Conservation (phyloP, 305 asterid species). For the Andrographis paniculata region DNA sequence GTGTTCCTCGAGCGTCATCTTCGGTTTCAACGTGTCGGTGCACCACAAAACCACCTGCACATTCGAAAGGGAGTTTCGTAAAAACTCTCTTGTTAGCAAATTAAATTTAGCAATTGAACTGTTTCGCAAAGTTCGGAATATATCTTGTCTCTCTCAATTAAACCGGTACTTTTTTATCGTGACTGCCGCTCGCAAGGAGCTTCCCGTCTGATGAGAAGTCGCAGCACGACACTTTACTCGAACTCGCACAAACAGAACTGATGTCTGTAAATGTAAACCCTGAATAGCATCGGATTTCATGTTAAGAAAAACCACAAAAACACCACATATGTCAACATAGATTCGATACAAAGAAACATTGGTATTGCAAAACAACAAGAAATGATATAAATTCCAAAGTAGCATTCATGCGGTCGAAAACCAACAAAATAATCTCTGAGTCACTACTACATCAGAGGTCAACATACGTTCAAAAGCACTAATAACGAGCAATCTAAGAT, state of each 20-base stretch:
- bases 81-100: neutral
- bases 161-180: constrained; percentile 49
- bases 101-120: neutral
- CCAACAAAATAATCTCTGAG: too few relatives aligned
- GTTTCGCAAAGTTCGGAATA: too few relatives aligned
- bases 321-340: too few relatives aligned
- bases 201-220: constrained; percentile 99
- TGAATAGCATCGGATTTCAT: neutral
- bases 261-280: constrained; percentile 8
- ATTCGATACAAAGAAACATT: too few relatives aligned
- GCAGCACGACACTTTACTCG: constrained; percentile 85
- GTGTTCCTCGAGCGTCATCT: constrained; percentile 82
- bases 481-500: neutral
- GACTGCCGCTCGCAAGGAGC: constrained; percentile 96
- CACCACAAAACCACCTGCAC: constrained; percentile 92
- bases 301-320: too few relatives aligned
- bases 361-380: too few relatives aligned
- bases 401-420: too few relatives aligned
- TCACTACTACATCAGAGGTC: too few relatives aligned
- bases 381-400: too few relatives aligned
- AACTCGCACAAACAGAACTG: neutral
- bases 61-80: neutral
- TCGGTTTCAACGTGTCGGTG: constrained; percentile 84
- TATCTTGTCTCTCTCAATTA: too few relatives aligned
- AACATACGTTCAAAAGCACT: too few relatives aligned